phyloP scores from a whole-genome alignment of 2,329 filamentous ascomycete species.

The Colletotrichum aenigma region DNA sequence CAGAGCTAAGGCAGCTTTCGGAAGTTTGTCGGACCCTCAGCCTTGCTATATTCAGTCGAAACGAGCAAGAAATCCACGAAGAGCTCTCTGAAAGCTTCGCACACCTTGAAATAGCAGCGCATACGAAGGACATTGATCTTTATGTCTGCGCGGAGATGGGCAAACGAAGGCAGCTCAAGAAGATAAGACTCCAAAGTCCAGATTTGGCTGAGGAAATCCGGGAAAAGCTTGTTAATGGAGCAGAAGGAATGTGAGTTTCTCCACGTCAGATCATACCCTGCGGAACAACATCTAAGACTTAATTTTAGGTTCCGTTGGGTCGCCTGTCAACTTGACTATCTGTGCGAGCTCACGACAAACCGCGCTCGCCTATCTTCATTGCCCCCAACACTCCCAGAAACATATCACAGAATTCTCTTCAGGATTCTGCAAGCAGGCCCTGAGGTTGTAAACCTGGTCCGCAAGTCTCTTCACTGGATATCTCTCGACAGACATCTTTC shows the following conservation, averaged over 20 bases:
- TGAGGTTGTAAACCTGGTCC: not conserved
- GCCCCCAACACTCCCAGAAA: not conserved
- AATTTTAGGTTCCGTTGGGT: not conserved
- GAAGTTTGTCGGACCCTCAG: accelerated
- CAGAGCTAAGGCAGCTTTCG: not conserved
- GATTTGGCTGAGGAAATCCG: not conserved
- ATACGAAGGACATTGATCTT: not conserved
- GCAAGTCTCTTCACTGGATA: not conserved
- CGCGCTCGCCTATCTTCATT: not conserved
- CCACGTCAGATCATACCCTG: no score
- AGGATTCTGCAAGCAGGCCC: not conserved
- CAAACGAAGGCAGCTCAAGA: not conserved
- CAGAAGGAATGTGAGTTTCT: not conserved
- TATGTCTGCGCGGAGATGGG: not conserved
- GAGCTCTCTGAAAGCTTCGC: not conserved
- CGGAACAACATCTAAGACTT: no score
- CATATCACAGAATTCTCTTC: not conserved
- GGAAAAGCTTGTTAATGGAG: not conserved
- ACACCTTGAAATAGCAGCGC: not conserved
- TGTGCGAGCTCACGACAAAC: not conserved
- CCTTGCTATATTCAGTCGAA: not conserved
- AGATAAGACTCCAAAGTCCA: not conserved
- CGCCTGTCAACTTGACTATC: not conserved
- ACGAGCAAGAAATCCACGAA: not conserved
- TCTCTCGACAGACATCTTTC: accelerated